Conservation (phyloP, 2,329 filamentous ascomycete species). For the Sclerotinia subarctica region DNA sequence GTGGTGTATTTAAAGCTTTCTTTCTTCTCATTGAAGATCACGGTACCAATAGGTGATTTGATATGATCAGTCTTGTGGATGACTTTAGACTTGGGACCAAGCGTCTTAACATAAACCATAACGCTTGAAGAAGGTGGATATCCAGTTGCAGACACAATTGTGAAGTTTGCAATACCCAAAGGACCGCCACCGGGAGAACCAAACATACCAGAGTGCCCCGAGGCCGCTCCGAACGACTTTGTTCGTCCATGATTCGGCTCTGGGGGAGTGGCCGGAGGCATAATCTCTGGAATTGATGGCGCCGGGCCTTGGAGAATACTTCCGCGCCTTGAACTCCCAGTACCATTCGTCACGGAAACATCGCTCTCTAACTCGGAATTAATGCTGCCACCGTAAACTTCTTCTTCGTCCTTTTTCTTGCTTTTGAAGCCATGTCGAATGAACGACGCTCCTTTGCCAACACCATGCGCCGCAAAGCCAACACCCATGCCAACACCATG, state of each 20-base stretch:
- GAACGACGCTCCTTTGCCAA: constrained; percentile 88
- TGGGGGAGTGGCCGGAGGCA: constrained; percentile 33
- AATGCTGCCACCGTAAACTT: not conserved
- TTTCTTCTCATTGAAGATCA: constrained; percentile 60
- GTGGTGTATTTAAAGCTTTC: constrained; percentile 78
- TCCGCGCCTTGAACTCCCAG: constrained; percentile 26
- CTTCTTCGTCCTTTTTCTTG: constrained; percentile 55
- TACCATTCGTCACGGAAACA: constrained; percentile 40
- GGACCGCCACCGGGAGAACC: constrained; percentile 50
- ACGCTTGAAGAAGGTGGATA: constrained; percentile 75
- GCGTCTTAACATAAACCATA: constrained; percentile 69
- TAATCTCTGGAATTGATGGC: constrained; percentile 21
- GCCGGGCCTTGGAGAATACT: constrained; percentile 20
- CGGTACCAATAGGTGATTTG: constrained; percentile 65
- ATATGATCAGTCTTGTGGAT: constrained; percentile 90
- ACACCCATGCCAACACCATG: constrained; percentile 68
- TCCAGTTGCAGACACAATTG: constrained; percentile 72
- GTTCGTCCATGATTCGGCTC: constrained; percentile 43
- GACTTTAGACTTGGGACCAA: constrained; percentile 68
- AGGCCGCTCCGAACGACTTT: constrained; percentile 61
- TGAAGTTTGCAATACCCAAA: constrained; percentile 74
- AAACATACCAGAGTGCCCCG: constrained; percentile 61
- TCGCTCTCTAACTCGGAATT: constrained; percentile 43
- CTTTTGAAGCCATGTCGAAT: constrained; percentile 79
- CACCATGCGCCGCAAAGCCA: constrained; percentile 62